phyloP scores from a whole-genome alignment of 306 rosid species.

The Lotus japonicus region DNA sequence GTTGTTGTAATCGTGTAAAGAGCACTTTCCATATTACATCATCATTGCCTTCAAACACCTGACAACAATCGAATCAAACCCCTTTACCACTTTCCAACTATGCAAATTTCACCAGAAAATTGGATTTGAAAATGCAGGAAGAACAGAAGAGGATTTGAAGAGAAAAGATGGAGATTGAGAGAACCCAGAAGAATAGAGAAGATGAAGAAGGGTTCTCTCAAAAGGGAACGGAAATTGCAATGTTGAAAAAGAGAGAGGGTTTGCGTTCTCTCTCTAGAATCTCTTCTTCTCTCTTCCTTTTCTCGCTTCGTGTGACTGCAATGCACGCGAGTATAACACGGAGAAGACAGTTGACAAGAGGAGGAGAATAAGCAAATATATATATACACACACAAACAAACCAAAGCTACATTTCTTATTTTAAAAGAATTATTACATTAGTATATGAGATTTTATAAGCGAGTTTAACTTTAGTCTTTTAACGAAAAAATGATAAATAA shows the following conservation, averaged over 20 bases:
- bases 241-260: constrained; percentile 1
- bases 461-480: no score
- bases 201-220: constrained; percentile 6
- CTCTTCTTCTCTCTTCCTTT: constrained; percentile 21
- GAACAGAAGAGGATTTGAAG: constrained; percentile 28
- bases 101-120: no score
- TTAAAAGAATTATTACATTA: no score
- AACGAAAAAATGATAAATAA: no score
- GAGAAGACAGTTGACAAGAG: constrained; percentile 63
- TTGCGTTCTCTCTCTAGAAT: constrained; percentile 1
- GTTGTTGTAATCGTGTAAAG: constrained; percentile 24
- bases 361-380: constrained; percentile 8
- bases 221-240: background rate
- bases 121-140: background rate
- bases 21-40: constrained; percentile 83
- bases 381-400: no score
- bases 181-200: constrained; percentile 8
- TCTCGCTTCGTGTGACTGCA: constrained; percentile 36
- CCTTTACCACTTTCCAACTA: background rate
- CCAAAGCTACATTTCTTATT: background rate
- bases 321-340: constrained; percentile 81
- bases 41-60: constrained; percentile 31
- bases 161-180: constrained; percentile 24
- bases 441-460: no score
- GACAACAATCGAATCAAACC: constrained; percentile 27